phyloP scores from a whole-genome alignment of 78 protist genomes.

The Dictyostelium intermedium region DNA sequence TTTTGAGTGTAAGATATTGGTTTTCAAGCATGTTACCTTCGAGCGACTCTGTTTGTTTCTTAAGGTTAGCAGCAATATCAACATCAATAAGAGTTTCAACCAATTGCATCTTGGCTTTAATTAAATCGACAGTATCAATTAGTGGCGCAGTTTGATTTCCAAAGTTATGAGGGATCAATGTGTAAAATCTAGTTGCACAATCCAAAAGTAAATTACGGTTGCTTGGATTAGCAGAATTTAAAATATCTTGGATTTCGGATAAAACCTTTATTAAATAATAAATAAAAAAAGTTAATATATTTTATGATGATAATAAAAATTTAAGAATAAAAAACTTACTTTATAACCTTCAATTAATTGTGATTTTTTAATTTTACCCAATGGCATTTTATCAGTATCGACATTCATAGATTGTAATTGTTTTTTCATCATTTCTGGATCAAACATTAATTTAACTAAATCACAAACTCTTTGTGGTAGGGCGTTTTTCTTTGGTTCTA shows the following conservation, averaged over 20 bases:
- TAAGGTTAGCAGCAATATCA: constrained; percentile 81
- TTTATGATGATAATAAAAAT: not conserved
- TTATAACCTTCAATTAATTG: constrained; percentile 85
- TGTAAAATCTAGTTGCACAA: constrained; percentile 40
- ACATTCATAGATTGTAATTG: constrained; percentile 77
- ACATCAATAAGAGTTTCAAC: constrained; percentile 84
- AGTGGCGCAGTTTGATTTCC: constrained; percentile 35
- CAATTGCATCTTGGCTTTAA: constrained; percentile 76
- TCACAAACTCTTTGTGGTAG: constrained; percentile 48
- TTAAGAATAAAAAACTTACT: not conserved
- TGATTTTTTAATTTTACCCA: constrained; percentile 87
- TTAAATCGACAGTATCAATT: constrained; percentile 35
- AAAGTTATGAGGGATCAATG: constrained; percentile 81
- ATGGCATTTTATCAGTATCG: constrained; percentile 88
- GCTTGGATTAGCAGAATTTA: not conserved
- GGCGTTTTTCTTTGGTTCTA: not conserved
- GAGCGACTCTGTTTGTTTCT: constrained; percentile 20
- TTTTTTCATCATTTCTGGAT: constrained; percentile 82
- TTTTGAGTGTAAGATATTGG: constrained; percentile 70
- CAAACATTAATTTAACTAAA: constrained; percentile 80
- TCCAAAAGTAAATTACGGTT: not conserved
- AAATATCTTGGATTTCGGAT: constrained; percentile 51
- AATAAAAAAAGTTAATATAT: not conserved
- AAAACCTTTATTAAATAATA: not conserved
- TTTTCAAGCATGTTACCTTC: constrained; percentile 43